Evolutionary conservation across 352 stramenopile genomes (phyloP), one percentile per base, ranked within the genome.

Genomic region (Albugo candida): DNA sequence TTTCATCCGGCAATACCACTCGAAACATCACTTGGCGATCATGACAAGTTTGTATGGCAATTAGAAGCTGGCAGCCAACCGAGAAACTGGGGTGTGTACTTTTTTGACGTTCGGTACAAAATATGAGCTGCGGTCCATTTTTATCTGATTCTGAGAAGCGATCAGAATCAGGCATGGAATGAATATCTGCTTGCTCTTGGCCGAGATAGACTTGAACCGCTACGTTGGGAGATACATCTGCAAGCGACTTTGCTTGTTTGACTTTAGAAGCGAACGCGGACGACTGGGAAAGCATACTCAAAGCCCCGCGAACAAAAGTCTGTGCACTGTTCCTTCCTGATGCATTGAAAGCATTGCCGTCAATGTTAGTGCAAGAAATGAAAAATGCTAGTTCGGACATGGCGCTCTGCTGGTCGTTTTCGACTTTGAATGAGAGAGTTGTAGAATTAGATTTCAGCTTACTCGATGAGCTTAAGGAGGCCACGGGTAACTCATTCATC

Each of bases 1-100:
- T 31, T 52, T 87, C 75, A 27, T 87, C 75, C 5, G 71, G 71
- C 40, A 87, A 75, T 65, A 84, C 83, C 2, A 87, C 60, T 53
- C 81, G 64, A 47, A 87, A 65, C 53, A 82, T 66, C 10, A 87
- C 60, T 27, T 83, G 75, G 17, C 75, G 71, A 34, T 87, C 70
- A 43, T 72, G 65, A 50, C 75, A 87, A 12, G 46, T 44, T 31
- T 31, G 24, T 10, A 31, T 31, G 24, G 24, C 3, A 31, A 31
- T 31, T 31, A 3, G 24, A 5, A 84, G 50, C 45, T 59, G 64
- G 20, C 83, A 83, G 21, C 75, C 75, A 20, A 87, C 68, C 1
- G 70, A 69, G 51, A 87, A 84, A 13, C 60, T 59, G 19, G 75
- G 71, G 49, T 72, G 71, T 21, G 64, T 67, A 31, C 64, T 80